Evolutionary conservation across 495 filamentous ascomycete genomes (phyloP).

Genomic region (Penicillium verhagenii): DNA sequence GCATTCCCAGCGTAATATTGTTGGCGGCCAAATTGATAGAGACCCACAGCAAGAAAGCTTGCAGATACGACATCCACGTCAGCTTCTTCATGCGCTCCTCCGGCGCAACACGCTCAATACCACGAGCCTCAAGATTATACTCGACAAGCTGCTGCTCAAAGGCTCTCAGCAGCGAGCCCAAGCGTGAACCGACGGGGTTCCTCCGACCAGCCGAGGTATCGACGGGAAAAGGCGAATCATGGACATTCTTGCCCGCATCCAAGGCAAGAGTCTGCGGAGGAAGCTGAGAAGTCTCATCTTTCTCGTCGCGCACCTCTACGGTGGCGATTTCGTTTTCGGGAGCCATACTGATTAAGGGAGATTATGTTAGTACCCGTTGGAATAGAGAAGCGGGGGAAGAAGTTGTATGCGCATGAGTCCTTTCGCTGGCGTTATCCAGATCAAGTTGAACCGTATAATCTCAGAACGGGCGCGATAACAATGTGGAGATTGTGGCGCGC

Average conservation of each 20-base stretch:
- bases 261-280: slow-evolving; percentile 8
- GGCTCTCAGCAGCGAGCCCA: slow-evolving; percentile 32
- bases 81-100: slow-evolving; percentile 54
- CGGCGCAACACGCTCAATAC: slow-evolving; percentile 68
- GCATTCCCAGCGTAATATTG: slow-evolving; percentile 72
- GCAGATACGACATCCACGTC: slow-evolving; percentile 58
- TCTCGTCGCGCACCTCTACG: slow-evolving; percentile 29
- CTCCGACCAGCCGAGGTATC: slow-evolving; percentile 7
- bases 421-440: slow-evolving; percentile 64
- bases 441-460: slow-evolving; percentile 63
- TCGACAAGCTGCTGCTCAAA: slow-evolving; percentile 47
- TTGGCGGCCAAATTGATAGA: slow-evolving; percentile 75
- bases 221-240: slow-evolving; percentile 7
- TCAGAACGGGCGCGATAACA: slow-evolving; percentile 45
- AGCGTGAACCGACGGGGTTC: slow-evolving; percentile 26
- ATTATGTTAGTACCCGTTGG: slow-evolving; percentile 22
- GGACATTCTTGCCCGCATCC: slow-evolving; percentile 17
- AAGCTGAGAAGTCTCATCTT: slow-evolving; percentile 14
- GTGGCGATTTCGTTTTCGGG: slow-evolving; percentile 30
- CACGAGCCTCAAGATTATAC: slow-evolving; percentile 66
- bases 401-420: slow-evolving; percentile 54
- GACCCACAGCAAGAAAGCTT: slow-evolving; percentile 69
- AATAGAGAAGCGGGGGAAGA: slow-evolving; percentile 3
- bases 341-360: slow-evolving; percentile 34
- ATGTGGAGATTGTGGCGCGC: slow-evolving; percentile 5